A percentile compares a stretch with the other conserved stretches of the same genome.
phyloP scores from a whole-genome alignment of 495 filamentous ascomycete species.

The Amorphotheca resinae region DNA sequence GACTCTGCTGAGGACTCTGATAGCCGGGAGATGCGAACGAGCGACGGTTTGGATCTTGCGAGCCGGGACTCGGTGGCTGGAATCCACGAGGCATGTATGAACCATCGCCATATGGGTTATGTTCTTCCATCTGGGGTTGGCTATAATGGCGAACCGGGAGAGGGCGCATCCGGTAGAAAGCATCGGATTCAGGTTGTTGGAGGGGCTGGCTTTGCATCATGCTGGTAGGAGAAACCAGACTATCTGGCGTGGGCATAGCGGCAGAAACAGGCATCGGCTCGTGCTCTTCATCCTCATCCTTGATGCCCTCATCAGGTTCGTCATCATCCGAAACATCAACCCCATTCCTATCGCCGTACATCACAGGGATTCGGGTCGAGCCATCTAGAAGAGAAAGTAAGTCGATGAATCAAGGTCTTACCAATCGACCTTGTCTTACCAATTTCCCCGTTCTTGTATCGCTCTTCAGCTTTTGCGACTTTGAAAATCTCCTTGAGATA shows the following conservation, averaged over 20 bases:
- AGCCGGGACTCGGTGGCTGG: not conserved
- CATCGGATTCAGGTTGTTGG: not conserved
- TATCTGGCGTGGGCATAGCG: constrained; percentile 10
- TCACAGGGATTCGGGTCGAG: constrained; percentile 9
- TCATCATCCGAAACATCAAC: constrained; percentile 5
- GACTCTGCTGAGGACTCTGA: constrained; percentile 5
- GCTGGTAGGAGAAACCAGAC: constrained; percentile 6
- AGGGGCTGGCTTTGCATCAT: constrained; percentile 1
- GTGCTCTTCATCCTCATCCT: constrained; percentile 12
- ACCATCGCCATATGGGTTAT: not conserved
- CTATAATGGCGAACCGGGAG: not conserved
- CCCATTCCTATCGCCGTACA: constrained; percentile 12
- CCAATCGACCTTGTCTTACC: constrained; percentile 31
- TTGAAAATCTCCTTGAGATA: constrained; percentile 55
- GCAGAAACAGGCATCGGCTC: not conserved
- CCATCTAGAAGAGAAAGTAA: constrained; percentile 10
- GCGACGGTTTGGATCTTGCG: constrained; percentile 4
- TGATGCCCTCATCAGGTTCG: constrained; percentile 15
- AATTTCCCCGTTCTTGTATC: constrained; percentile 44
- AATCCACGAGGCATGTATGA: not conserved
- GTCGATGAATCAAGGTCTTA: not conserved
- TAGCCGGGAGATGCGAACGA: not conserved
- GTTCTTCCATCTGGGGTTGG: constrained; percentile 1
- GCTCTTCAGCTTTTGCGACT: constrained; percentile 50
- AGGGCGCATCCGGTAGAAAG: not conserved